Evolutionary conservation across 2,329 filamentous ascomycete species (phyloP), one percentile per base, ranked within the genome.

Genomic region (Paracamarosporium sp.): DNA sequence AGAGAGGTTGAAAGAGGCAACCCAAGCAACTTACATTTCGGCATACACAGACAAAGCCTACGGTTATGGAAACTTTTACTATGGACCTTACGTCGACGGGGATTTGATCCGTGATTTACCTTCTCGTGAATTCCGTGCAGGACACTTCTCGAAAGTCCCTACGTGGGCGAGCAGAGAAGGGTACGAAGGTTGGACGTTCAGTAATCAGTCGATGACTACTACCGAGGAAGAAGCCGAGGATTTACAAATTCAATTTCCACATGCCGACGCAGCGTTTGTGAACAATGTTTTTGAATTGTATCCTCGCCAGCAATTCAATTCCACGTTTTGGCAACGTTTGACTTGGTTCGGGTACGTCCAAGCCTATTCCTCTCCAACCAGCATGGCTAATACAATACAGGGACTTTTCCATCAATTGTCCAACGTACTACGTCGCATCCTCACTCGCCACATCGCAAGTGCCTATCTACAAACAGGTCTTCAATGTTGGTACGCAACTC

Each of bases 381-480:
- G 5, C 15, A 22, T 7, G n/a, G 15, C 53, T 55, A 12, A 54
- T 22, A 41, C 27, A 5, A 31, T 24, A 11, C 20, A 61, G 59
- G 9, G 76, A 79, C 59, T 75, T 71, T 59, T 73, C 74, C 52
- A 76, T 79, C 61, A 67, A 73, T 46, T 76, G 73, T 30, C 71
- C 70, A 3, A 71, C 69, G 0, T 69, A 72, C 50, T 76, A 74
- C 59, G 67, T 76, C 53, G 70, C 70, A 3, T 65, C 66, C 20
- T 69, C 71, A 2, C 45, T 67, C 33, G 57, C 61, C 3, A 61
- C 66, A 48, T 58, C 27, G 9, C 56, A 61, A 11, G 50, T 58
- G 2, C 64, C 70, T 17, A 65, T 68, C 8, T 76, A 64, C 52
- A 78, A 78, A 47, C 52, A 76, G 22, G 59, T 72, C 46, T 77